phyloP scores from a whole-genome alignment of 345 rosid species.

The Raphanus sativus region DNA sequence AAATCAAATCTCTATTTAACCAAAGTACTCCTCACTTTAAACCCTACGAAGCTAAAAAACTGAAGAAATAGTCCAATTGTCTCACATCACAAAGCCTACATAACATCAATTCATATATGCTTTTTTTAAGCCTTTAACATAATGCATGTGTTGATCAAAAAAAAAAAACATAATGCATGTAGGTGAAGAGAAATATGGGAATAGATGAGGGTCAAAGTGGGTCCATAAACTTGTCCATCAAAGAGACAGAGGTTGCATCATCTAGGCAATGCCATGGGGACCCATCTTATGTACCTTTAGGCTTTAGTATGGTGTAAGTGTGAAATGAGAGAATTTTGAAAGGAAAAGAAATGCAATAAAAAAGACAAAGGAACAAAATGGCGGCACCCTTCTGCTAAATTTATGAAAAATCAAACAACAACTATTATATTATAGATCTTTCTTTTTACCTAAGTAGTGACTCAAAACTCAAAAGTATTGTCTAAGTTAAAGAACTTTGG shows the following conservation, averaged over 20 bases:
- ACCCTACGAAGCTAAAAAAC: conserved; percentile 16
- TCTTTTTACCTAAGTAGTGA: neutral
- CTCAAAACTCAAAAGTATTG: conserved; percentile 40
- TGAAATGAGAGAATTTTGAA: conserved; percentile 35
- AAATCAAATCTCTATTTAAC: neutral
- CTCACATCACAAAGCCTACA: conserved; percentile 27
- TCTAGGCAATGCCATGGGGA: conserved; percentile 36
- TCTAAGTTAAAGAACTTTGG: conserved; percentile 28
- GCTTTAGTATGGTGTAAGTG: conserved; percentile 29
- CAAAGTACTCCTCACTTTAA: conserved; percentile 2
- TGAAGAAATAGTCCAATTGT: conserved; percentile 27
- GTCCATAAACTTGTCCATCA: conserved; percentile 38
- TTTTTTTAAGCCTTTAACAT: neutral
- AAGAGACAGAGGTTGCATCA: conserved; percentile 44
- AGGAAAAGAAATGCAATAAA: conserved; percentile 6
- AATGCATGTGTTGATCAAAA: too few species aligned
- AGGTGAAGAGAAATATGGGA: neutral
- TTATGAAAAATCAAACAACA: conserved; percentile 30
- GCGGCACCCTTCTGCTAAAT: conserved; percentile 63
- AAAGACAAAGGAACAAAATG: conserved; percentile 66
- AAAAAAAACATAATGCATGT: conserved; percentile 13
- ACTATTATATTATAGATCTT: neutral
- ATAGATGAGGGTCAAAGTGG: conserved; percentile 38
- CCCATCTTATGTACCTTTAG: conserved; percentile 39
- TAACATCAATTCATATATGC: conserved; percentile 23